Evolutionary conservation across 495 filamentous ascomycete genomes (phyloP), one percentile per base, ranked within the genome.

Genomic region (Trichoderma orchidacearum): DNA sequence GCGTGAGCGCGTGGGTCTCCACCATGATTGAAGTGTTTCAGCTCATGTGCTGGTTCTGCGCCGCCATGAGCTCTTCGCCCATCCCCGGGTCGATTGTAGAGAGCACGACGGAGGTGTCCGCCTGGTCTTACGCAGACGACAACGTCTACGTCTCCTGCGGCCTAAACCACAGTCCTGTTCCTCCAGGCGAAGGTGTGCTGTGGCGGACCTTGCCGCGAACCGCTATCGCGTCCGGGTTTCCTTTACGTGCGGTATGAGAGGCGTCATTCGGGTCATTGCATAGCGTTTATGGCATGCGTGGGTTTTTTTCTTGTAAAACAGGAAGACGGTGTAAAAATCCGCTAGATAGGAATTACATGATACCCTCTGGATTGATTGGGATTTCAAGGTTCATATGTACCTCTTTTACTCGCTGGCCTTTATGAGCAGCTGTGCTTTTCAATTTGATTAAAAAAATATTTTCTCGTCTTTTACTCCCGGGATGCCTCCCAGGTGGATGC

Each of bases 401-500:
- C 66, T 3, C 6, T 51, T n/a, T n/a, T n/a, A 75, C 75, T 51
- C 70, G 68, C 28, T 56, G 59, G 9, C 75, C 76, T 28, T n/a
- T n/a, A 71, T 77, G 56, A 81, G 61, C 30, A 77, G 59, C 30
- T 73, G 66, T 9, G 76, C 69, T 38, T 75, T 72, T 60, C 36
- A 72, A 72, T 48, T 58, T 72, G 1, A 81, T 70, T 5, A 80
- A 65, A 56, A 75, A 70, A 2, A 80, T 63, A 61, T 80, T 77
- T 61, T 80, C 77, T 65, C 78, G 74, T 30, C 78, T 66, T n/a
- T n/a, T 5, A 80, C 76, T 11, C 78, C 77, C 62, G 81, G 80
- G 57, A 75, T 70, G 12, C 72, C 70, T 13, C 72, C 66, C 5
- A 81, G 61, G 59, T 82, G 80, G 23, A 80, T 70, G 0, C 78